Conservation (phyloP, 306 rosid genomes). For the Trifolium dubium region DNA sequence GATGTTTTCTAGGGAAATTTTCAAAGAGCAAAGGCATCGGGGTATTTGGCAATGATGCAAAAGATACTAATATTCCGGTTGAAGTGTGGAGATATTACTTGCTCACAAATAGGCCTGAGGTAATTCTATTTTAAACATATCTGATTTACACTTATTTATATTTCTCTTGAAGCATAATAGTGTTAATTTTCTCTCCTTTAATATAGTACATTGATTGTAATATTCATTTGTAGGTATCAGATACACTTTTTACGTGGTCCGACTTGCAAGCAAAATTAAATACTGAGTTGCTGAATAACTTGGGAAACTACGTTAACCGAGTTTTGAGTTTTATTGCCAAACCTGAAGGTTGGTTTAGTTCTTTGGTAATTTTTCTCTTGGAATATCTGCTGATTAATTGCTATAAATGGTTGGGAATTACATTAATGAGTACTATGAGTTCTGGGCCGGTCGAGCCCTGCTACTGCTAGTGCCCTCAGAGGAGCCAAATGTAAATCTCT, state of each 20-base stretch:
- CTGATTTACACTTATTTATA: neutral
- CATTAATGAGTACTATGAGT: slow-evolving; percentile 18
- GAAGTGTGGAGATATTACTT: slow-evolving; percentile 99
- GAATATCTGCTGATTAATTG: slow-evolving; percentile 30
- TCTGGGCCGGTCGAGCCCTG: no score
- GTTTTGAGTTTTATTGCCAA: slow-evolving; percentile 95
- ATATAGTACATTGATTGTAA: slow-evolving; percentile 29
- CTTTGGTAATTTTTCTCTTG: slow-evolving; percentile 22
- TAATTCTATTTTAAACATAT: slow-evolving; percentile 37
- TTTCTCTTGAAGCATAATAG: slow-evolving; percentile 19
- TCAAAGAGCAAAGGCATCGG: slow-evolving; percentile 96
- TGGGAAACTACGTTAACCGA: slow-evolving; percentile 91
- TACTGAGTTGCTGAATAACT: slow-evolving; percentile 80
- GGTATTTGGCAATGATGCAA: slow-evolving; percentile 95
- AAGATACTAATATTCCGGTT: slow-evolving; percentile 86
- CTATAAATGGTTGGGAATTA: slow-evolving; percentile 21
- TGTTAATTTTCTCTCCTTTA: slow-evolving; percentile 28
- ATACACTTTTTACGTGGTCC: slow-evolving; percentile 87
- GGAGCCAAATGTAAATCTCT: no score
- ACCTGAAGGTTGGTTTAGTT: slow-evolving; percentile 81
- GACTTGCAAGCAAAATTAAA: slow-evolving; percentile 96
- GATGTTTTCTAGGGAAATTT: slow-evolving; percentile 72
- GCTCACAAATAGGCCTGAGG: slow-evolving; percentile 97
- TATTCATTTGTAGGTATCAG: slow-evolving; percentile 69
- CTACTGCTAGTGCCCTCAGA: no score